Percentiles rank a stretch among this genome's conserved stretches.
Evolutionary conservation across 176 grass and related monocot species (phyloP).

Genomic region (Oryza brachyantha): DNA sequence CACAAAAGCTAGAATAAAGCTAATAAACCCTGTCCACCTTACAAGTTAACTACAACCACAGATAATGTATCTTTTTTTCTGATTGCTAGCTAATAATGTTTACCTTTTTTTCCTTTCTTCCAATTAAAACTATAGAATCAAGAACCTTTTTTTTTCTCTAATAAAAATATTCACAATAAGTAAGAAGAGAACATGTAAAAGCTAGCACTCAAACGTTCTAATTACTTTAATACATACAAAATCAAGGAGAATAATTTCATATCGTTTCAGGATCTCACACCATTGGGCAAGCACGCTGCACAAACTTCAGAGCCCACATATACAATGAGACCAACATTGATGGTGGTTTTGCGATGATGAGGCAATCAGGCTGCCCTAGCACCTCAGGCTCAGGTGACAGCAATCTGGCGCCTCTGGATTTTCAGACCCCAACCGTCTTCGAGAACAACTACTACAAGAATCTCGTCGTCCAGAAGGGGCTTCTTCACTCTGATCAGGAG

Average conservation of each 20-base stretch:
- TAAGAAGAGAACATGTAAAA: not conserved
- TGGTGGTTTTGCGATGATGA: conserved; percentile 14
- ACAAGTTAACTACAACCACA: not conserved
- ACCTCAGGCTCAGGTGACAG: conserved; percentile 38
- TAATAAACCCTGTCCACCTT: too few relatives aligned
- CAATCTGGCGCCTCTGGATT: conserved; percentile 63
- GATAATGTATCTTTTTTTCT: not conserved
- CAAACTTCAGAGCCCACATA: conserved; percentile 50
- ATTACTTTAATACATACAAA: not conserved
- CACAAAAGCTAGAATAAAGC: not conserved
- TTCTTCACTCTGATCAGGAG: conserved; percentile 74
- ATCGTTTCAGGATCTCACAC: conserved; percentile 60
- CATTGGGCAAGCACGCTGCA: conserved; percentile 63
- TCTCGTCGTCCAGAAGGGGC: conserved; percentile 29
- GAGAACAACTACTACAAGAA: conserved; percentile 55
- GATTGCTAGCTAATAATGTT: not conserved
- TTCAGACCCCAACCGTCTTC: conserved; percentile 46
- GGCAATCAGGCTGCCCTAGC: conserved; percentile 32
- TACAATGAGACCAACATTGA: conserved; percentile 82
- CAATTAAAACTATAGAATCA: not conserved
- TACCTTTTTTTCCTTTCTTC: not conserved
- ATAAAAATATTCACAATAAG: not conserved
- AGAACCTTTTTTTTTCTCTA: not conserved
- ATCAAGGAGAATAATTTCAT: not conserved
- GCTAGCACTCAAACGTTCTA: not conserved